A percentile compares a stretch with the other conserved stretches of the same genome.
phyloP scores from a whole-genome alignment of 1,284 basidiomycete genomes.

The Moesziomyces sp. region DNA sequence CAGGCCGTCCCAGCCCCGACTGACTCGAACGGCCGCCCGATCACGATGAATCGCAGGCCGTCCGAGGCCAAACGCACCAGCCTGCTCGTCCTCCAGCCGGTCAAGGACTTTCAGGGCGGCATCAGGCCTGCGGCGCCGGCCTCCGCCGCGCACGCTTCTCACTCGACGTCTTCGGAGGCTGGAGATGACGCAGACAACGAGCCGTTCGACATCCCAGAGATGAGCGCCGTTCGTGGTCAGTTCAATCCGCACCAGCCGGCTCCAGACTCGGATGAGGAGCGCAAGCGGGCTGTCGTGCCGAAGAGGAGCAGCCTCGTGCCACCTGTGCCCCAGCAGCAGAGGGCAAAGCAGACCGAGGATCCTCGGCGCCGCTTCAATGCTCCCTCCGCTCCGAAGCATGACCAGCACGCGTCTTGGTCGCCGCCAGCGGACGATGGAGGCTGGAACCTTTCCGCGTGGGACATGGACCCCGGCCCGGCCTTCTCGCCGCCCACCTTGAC shows the following conservation, averaged over 20 bases:
- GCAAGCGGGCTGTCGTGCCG: background rate
- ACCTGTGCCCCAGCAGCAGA: background rate
- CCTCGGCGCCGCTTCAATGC: constrained; percentile 20
- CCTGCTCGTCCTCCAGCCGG: constrained; percentile 23
- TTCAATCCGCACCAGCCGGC: constrained; percentile 35
- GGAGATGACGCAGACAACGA: constrained; percentile 19
- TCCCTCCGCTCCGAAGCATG: background rate
- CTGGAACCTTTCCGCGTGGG: constrained; percentile 3
- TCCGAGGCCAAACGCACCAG: constrained; percentile 25
- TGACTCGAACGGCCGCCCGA: constrained; percentile 9
- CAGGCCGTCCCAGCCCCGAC: constrained; percentile 12
- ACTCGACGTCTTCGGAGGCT: constrained; percentile 24
- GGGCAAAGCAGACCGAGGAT: constrained; percentile 5
- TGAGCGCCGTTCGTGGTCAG: constrained; percentile 26
- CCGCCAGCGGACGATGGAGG: constrained; percentile 4
- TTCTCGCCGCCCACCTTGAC: constrained; percentile 1
- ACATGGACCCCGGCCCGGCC: constrained; percentile 1
- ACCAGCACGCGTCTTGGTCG: constrained; percentile 3
- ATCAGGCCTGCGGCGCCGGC: constrained; percentile 13
- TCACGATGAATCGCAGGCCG: constrained; percentile 11
- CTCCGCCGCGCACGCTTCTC: background rate
- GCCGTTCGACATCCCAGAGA: constrained; percentile 31
- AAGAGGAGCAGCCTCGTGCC: constrained; percentile 1
- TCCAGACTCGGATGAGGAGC: constrained; percentile 15
- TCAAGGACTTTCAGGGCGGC: constrained; percentile 29